Base-by-base conservation (phyloP, 306 rosid genomes). In the Quercus glauca region DNA sequence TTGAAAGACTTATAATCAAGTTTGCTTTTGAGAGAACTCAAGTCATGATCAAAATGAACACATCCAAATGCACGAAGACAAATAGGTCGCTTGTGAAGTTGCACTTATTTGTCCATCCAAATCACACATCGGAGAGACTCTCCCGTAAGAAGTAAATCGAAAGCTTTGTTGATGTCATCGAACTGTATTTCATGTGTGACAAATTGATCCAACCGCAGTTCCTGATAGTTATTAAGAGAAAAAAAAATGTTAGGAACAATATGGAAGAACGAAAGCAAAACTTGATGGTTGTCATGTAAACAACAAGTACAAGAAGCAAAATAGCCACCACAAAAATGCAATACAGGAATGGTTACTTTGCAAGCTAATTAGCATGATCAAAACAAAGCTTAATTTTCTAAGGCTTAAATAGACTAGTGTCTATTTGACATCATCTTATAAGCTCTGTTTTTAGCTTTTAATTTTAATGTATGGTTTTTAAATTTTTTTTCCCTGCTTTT, bases 91-190 rank as follows among this genome's bases (percentile, higher is more conserved):
- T 49, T 49, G 53, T 49, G 17, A 49, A 49, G 53, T 11, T 11
- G 15, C 26, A 14, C 51, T 31, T 26, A 79, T 72, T 82, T 82
- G 78, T 84, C 73, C 94, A 93, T 90, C 95, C 89, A 90, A 84
- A 92, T 88, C 79, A 89, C 91, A 70, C 96, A 90, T 52, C 94
- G 78, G 55, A 92, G 91, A 41, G 88, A 73, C 45, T 89, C 63
- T 63, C 97, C 97, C 76, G 86, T 84, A 20, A 78, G 56, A 41
- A 94, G 86, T 53, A 92, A 83, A 80, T 92, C 86, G 73, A 94
- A 94, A 64, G 98, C 98, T 81, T 83, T 79, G 26, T 92, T 94
- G 86, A 90, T 94, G 78, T 92, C 96, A 67, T 92, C 80, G 41
- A 94, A 92, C 75, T 52, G 75, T 69, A 88, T 67, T 73, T 92